A percentile compares a stretch with the other conserved stretches of the same genome.
Conservation (phyloP, 2,329 filamentous ascomycete genomes). For the Aureobasidium sp. region DNA sequence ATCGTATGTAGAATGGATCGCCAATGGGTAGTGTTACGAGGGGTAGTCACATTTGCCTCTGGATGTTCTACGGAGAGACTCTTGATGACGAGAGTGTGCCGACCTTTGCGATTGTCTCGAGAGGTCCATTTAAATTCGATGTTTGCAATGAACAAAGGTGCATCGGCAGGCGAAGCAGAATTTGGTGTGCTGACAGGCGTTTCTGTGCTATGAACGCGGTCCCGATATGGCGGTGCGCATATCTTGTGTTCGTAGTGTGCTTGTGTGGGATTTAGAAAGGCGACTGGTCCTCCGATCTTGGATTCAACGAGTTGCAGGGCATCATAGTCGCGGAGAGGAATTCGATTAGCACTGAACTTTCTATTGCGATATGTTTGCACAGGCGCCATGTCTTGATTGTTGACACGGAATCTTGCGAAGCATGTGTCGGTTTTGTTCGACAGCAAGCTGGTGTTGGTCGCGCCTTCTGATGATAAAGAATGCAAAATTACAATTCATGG, state of each 20-base stretch:
- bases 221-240: neutral
- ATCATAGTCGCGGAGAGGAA: constrained; percentile 25
- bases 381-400: neutral
- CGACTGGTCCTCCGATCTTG: constrained; percentile 35
- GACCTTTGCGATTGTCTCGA: constrained; percentile 39
- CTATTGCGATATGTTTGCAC: constrained; percentile 23
- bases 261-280: constrained; percentile 46
- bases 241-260: constrained; percentile 28
- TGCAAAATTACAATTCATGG: no score
- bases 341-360: constrained; percentile 24
- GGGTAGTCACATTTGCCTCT: constrained; percentile 26
- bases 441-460: neutral
- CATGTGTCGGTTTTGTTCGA: no score
- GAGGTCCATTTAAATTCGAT: constrained; percentile 35
- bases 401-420: no score
- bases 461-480: no score
- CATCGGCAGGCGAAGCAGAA: neutral
- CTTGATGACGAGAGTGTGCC: constrained; percentile 34
- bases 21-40: constrained; percentile 29
- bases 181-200: neutral
- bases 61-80: constrained; percentile 18
- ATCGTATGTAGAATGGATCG: constrained; percentile 34
- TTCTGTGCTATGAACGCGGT: neutral
- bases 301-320: constrained; percentile 24
- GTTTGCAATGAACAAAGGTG: constrained; percentile 10